A percentile compares a stretch with the other conserved stretches of the same genome.
Conservation (phyloP, 1,284 basidiomycete species). For the Coniophora puteana region DNA sequence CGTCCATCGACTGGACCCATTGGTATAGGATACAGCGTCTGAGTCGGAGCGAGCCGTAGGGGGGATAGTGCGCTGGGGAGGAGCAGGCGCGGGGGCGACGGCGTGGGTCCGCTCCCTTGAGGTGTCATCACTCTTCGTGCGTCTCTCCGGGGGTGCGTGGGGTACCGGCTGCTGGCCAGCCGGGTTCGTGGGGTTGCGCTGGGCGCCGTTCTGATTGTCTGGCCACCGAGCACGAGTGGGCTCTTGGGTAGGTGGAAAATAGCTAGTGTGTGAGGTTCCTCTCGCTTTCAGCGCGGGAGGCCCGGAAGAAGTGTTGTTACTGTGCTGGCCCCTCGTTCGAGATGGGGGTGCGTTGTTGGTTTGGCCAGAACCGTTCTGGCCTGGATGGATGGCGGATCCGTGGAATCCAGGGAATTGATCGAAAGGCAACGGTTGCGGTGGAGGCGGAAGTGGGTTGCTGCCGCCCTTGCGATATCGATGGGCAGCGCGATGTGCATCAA, state of each 20-base stretch:
- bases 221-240: too few relatives aligned
- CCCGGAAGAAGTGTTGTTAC: neutral
- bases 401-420: conserved; percentile 37
- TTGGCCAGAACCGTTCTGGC: neutral
- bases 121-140: too few relatives aligned
- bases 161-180: too few relatives aligned
- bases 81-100: too few relatives aligned
- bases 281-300: neutral
- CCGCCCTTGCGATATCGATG: conserved; percentile 19
- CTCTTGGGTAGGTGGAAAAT: too few relatives aligned
- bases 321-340: neutral
- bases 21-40: too few relatives aligned
- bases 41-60: too few relatives aligned
- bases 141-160: too few relatives aligned
- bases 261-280: neutral
- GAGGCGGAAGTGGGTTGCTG: conserved; percentile 45
- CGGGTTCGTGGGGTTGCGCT: neutral
- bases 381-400: too few relatives aligned
- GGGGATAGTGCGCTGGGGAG: too few relatives aligned
- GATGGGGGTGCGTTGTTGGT: neutral
- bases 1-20: too few relatives aligned
- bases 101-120: too few relatives aligned
- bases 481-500: conserved; percentile 17
- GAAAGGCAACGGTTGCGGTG: conserved; percentile 43
- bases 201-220: neutral